Evolutionary conservation across 306 rosid species (phyloP).

Genomic region (Trichosanthes cucumerina): DNA sequence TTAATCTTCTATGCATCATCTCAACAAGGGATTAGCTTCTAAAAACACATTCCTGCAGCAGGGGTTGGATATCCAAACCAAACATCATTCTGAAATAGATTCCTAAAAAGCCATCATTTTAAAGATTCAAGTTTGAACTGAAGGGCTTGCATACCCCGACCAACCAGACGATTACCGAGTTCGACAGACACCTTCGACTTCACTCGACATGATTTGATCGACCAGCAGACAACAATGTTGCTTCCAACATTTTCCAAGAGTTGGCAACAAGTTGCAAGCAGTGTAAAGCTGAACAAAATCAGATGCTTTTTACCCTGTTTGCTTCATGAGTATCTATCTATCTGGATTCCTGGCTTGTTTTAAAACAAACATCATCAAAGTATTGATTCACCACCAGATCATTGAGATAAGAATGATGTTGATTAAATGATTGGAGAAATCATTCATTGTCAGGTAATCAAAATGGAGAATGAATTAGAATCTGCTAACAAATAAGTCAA

Average conservation of each 20-base stretch:
- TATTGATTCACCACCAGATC: neutral
- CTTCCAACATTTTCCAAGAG: neutral
- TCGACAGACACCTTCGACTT: neutral
- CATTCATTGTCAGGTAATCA: neutral
- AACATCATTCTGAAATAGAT: neutral
- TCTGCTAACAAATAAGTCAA: neutral
- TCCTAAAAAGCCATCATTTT: neutral
- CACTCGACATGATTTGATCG: neutral
- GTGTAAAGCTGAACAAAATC: neutral
- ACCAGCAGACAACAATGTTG: neutral
- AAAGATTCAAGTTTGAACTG: neutral
- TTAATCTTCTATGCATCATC: neutral
- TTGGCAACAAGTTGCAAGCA: neutral
- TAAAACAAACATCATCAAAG: conserved; percentile 1
- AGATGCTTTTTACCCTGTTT: neutral
- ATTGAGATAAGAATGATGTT: neutral
- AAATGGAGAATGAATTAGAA: neutral
- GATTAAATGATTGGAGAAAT: neutral
- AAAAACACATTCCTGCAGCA: neutral
- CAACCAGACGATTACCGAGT: neutral
- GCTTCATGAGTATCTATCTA: neutral
- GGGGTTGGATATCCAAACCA: neutral
- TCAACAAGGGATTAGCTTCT: neutral
- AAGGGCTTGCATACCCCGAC: neutral
- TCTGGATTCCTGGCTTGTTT: neutral